Evolutionary conservation across 1,139 yeast species (phyloP), one percentile per base, ranked within the genome.

Genomic region (Suhomyces kunorum): DNA sequence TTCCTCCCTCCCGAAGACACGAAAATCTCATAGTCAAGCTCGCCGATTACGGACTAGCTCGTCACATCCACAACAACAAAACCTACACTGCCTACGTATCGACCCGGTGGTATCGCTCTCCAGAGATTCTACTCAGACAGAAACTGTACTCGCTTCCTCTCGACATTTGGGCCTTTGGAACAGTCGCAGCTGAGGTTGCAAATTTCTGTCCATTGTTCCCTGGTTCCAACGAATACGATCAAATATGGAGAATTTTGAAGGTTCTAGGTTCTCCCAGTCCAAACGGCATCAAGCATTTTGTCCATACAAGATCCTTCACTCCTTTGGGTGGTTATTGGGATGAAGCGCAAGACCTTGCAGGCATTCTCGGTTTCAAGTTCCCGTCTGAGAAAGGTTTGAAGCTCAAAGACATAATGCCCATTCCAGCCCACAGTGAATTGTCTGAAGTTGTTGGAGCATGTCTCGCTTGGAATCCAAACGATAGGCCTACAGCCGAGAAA

Each of bases 101-200:
- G 0, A 92, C 98, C 0, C 76, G 98, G 53, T 92, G 98, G 98
- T 92, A 92, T 59, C 72, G 98, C 45, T 83, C 97, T 0, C 98
- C 98, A 0, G 98, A 92, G 61, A 84, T 92, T 32, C 69, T 92
- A 32, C 68, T 92, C 42, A 74, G 92, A 46, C 78, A 78, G 47
- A 74, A 74, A 7, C 64, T 64, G 51, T 88, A 92, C 59, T 79
- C 92, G 0, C 75, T 70, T 38, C 89, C 95, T 0, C 79, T 88
- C 30, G 98, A 92, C 66, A 78, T 90, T 29, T 92, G 98, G 98
- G 96, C 98, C 0, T 86, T 88, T 66, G 97, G 95, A 1, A 75
- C 84, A 20, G 87, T 92, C 34, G 90, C 92, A 0, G 80, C 80
- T 6, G 98, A 92, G 61, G 68, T 87, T 33, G 85, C 88, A 15